These are phyloP conservation scores for Aspergillus clavatus DNA, from an alignment of 2,329 filamentous ascomycete genomes.

Conservation along the genomic window DNA sequence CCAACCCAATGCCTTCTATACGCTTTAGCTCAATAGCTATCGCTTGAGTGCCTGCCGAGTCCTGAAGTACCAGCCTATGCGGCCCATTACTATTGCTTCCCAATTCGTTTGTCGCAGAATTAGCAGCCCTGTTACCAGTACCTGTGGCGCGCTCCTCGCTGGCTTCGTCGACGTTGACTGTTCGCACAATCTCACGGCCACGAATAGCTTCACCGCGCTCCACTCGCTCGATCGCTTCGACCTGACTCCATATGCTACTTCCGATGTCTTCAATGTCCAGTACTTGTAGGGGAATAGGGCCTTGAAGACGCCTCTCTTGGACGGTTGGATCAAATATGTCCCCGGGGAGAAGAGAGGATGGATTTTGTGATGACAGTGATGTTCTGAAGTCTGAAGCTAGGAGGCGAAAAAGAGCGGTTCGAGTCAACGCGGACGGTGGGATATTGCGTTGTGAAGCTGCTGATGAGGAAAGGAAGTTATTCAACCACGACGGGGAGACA, in stretches of 20 bases:
- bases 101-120: conserved; percentile 8
- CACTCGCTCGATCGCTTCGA: conserved; percentile 62
- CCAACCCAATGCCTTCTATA: conserved; percentile 61
- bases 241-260: conserved; percentile 75
- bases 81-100: conserved; percentile 47
- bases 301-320: conserved; percentile 53
- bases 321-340: conserved; percentile 52
- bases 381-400: conserved; percentile 71
- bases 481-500: conserved; percentile 60
- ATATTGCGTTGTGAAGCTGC: conserved; percentile 49
- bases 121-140: conserved; percentile 6
- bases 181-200: conserved; percentile 76
- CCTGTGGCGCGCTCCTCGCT: conserved; percentile 30
- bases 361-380: conserved; percentile 50
- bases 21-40: conserved; percentile 68
- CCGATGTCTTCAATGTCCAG: conserved; percentile 81
- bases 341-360: conserved; percentile 49
- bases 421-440: conserved; percentile 66
- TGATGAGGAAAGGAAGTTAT: conserved; percentile 54
- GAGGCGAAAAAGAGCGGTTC: conserved; percentile 75
- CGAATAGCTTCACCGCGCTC: conserved; percentile 49
- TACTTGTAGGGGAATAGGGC: conserved; percentile 71
- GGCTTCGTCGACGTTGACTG: conserved; percentile 54
- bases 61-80: conserved; percentile 78
- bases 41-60: conserved; percentile 63